Conservation (phyloP, 192 early-diverging fungal species). For the Entomortierella beljakovae region DNA sequence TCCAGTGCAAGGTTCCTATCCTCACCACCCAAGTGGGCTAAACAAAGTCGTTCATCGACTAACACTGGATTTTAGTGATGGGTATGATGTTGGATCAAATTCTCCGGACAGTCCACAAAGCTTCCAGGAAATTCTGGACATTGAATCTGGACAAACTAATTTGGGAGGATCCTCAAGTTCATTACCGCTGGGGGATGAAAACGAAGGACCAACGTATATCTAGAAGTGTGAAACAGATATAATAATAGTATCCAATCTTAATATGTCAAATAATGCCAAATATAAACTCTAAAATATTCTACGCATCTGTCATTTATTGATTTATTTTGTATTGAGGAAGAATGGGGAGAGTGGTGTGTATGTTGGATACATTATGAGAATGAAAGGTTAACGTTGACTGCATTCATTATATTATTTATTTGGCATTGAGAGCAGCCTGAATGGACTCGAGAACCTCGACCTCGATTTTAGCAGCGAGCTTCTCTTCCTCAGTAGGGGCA, state of each 20-base stretch:
- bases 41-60: conserved; percentile 33
- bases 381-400: not conserved
- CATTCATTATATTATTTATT: conserved; percentile 23
- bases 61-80: conserved; percentile 48
- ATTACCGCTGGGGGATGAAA: conserved; percentile 32
- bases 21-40: conserved; percentile 32
- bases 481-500: conserved; percentile 79
- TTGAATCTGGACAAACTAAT: conserved; percentile 29
- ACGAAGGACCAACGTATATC: conserved; percentile 20
- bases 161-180: conserved; percentile 42
- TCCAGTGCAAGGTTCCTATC: conserved; percentile 34
- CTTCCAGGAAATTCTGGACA: conserved; percentile 47
- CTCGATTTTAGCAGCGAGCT: conserved; percentile 87
- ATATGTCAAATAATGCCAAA: not conserved
- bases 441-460: conserved; percentile 91
- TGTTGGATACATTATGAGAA: not conserved
- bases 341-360: not conserved
- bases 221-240: not conserved
- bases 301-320: not conserved
- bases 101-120: conserved; percentile 51
- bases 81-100: conserved; percentile 36
- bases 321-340: not conserved
- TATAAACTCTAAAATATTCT: too few relatives aligned
- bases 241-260: not conserved
- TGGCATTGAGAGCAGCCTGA: conserved; percentile 73